Conservation (phyloP, 2,329 filamentous ascomycete genomes). For the Microdochium trichocladiopsis region DNA sequence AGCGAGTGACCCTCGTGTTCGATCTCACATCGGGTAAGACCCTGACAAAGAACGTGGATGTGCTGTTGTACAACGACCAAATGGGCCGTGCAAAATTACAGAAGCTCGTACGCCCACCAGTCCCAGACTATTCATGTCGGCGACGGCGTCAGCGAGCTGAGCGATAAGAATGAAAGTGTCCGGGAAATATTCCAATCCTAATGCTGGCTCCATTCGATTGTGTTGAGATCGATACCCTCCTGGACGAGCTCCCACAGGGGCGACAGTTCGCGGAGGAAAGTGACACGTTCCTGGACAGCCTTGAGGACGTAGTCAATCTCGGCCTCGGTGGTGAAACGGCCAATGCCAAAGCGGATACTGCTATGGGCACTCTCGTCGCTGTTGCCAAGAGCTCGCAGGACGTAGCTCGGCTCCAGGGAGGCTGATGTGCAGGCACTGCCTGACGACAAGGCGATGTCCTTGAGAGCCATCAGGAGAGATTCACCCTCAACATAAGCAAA, state of each 20-base stretch:
- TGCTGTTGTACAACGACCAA: background rate
- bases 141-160: too few species aligned
- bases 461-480: conserved; percentile 94
- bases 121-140: too few species aligned
- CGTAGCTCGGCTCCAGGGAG: conserved; percentile 93
- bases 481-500: conserved; percentile 98
- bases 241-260: conserved; percentile 97
- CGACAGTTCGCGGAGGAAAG: conserved; percentile 88
- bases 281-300: conserved; percentile 84
- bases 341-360: conserved; percentile 96
- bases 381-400: conserved; percentile 86
- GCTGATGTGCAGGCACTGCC: conserved; percentile 96
- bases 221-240: conserved; percentile 90
- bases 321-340: conserved; percentile 87
- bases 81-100: background rate
- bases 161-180: too few species aligned
- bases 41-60: conserved; percentile 4
- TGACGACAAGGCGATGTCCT: conserved; percentile 94
- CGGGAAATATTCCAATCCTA: too few species aligned
- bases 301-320: conserved; percentile 98
- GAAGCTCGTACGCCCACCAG: background rate
- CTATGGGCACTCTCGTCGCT: conserved; percentile 97
- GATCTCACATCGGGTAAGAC: conserved; percentile 3
- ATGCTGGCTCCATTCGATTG: conserved; percentile 98
- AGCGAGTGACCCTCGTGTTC: background rate